Percentiles rank a stretch among this genome's conserved stretches.
Evolutionary conservation across 805 yeast species (phyloP).

Genomic region (Candida railenensis): DNA sequence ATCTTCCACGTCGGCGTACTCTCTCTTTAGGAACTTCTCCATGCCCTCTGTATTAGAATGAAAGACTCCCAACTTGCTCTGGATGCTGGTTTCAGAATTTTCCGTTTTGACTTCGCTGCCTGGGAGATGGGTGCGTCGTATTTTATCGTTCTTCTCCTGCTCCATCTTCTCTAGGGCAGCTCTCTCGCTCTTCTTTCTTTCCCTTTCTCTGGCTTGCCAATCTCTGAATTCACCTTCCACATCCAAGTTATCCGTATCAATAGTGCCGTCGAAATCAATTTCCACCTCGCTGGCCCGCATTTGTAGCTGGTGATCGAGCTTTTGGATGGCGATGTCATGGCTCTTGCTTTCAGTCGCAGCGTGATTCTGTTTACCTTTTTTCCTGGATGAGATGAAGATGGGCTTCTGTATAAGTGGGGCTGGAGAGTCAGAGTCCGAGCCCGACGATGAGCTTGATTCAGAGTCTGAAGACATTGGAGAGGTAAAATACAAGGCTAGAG

Average conservation of each 20-base stretch:
- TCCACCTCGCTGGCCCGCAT: neutral
- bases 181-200: constrained; percentile 22
- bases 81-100: neutral
- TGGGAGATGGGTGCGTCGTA: constrained; percentile 13
- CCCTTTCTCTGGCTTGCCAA: constrained; percentile 30
- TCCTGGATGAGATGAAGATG: constrained; percentile 4
- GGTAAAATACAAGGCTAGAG: too few species aligned
- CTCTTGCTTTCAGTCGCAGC: neutral
- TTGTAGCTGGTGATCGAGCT: constrained; percentile 2
- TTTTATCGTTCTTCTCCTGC: constrained; percentile 24
- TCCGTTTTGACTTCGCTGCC: neutral
- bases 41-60: constrained; percentile 7
- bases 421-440: constrained; percentile 6
- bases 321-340: constrained; percentile 3
- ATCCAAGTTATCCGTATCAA: constrained; percentile 34
- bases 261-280: constrained; percentile 27
- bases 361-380: constrained; percentile 5
- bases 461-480: neutral
- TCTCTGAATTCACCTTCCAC: constrained; percentile 29
- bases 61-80: constrained; percentile 1
- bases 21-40: constrained; percentile 17
- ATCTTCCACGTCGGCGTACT: constrained; percentile 14
- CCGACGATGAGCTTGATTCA: constrained; percentile 2
- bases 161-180: constrained; percentile 18
- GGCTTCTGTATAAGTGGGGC: constrained; percentile 5